These are phyloP conservation scores for Pichia sp. DNA, from an alignment of 1,139 yeast species.

Conservation along the genomic window DNA sequence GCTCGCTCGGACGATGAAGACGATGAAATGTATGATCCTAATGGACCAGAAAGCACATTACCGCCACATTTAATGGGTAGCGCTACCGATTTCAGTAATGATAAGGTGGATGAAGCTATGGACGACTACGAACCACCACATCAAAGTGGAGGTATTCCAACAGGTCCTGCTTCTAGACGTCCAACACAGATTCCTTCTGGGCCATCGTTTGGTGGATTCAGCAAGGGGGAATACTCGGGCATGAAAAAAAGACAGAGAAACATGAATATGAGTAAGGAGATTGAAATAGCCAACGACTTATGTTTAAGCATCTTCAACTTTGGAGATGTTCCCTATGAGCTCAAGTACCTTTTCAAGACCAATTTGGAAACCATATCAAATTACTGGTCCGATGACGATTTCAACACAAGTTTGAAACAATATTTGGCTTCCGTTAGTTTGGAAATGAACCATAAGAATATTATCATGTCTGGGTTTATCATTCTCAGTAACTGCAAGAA, in stretches of 20 bases:
- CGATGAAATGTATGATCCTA: constrained; percentile 17
- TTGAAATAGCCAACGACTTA: constrained; percentile 18
- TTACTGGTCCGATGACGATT: constrained; percentile 39
- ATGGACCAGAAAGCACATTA: constrained; percentile 1
- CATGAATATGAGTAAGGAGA: constrained; percentile 9
- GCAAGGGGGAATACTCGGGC: neutral
- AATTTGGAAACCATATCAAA: constrained; percentile 10
- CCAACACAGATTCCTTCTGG: neutral
- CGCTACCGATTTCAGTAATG: constrained; percentile 1
- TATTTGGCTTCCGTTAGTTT: constrained; percentile 58
- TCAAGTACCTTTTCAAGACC: constrained; percentile 6
- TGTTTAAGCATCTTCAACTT: constrained; percentile 47
- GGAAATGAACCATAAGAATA: constrained; percentile 89
- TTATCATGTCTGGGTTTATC: constrained; percentile 61
- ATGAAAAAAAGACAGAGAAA: constrained; percentile 6
- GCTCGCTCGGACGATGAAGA: neutral
- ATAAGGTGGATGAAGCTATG: neutral
- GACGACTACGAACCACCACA: constrained; percentile 1
- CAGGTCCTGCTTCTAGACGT: neutral
- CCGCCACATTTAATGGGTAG: constrained; percentile 12
- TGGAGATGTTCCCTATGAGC: constrained; percentile 41
- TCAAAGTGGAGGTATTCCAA: neutral
- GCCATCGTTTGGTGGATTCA: neutral
- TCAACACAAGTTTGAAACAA: constrained; percentile 36
- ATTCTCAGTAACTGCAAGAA: constrained; percentile 61